A percentile compares a stretch with the other conserved stretches of the same genome.
These are phyloP conservation scores for Globisporangium barbulae DNA, from an alignment of 352 stramenopile species.

Conservation along the genomic window DNA sequence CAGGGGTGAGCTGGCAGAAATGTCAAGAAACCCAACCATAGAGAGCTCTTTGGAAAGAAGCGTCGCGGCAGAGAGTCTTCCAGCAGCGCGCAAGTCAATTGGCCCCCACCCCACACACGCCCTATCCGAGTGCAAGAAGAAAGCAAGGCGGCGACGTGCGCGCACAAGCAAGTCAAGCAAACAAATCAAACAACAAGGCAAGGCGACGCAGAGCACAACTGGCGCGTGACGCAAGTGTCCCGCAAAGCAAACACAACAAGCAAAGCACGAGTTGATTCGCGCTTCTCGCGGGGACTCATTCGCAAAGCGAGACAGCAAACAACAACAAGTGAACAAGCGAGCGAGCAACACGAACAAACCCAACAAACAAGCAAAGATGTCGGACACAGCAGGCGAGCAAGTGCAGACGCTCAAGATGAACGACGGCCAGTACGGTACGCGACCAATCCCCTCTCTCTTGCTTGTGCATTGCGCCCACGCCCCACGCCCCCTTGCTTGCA, in stretches of 20 bases:
- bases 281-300: background rate
- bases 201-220: background rate
- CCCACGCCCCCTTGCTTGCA: background rate
- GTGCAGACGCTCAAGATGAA: constrained; percentile 60
- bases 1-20: background rate
- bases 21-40: background rate
- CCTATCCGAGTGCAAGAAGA: background rate
- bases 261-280: background rate
- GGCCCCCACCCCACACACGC: background rate
- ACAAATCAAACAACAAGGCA: background rate
- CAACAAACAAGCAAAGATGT: constrained; percentile 6
- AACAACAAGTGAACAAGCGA: background rate
- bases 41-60: background rate
- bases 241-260: background rate
- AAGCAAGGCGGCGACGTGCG: background rate
- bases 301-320: background rate
- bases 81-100: background rate
- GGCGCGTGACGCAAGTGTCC: background rate
- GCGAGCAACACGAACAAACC: background rate
- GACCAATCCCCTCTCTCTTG: background rate
- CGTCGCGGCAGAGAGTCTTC: background rate
- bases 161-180: background rate
- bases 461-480: constrained; percentile 1
- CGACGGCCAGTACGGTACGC: constrained; percentile 37
- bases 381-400: constrained; percentile 12